Evolutionary conservation across 2,329 filamentous ascomycete genomes (phyloP).

Genomic region (Coniosporium tulheliwenetii): DNA sequence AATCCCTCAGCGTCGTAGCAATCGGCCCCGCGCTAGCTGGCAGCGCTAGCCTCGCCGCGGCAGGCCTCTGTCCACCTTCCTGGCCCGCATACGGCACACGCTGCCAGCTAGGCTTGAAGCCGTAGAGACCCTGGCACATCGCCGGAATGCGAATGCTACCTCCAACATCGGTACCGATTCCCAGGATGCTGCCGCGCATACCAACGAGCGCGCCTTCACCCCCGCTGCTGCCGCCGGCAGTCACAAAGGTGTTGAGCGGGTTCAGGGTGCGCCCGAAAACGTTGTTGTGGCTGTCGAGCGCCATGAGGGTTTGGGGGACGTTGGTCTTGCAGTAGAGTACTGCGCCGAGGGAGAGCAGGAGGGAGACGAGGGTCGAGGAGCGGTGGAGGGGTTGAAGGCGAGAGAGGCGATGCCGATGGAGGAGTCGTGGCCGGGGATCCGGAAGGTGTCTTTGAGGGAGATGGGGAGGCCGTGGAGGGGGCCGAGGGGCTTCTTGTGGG

Average conservation of each 20-base stretch:
- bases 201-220: constrained; percentile 37
- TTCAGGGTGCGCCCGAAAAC: constrained; percentile 33
- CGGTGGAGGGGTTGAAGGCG: constrained; percentile 24
- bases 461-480: constrained; percentile 17
- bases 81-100: constrained; percentile 38
- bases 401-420: constrained; percentile 25
- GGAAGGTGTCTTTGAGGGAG: constrained; percentile 20
- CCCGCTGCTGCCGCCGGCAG: constrained; percentile 36
- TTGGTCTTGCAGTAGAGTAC: constrained; percentile 39
- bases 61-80: constrained; percentile 29
- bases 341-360: constrained; percentile 29
- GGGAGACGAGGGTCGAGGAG: constrained; percentile 24
- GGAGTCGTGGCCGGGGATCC: constrained; percentile 17
- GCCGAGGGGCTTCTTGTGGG: constrained; percentile 22
- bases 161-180: constrained; percentile 40
- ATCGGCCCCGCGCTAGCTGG: constrained; percentile 30
- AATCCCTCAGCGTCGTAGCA: constrained; percentile 32
- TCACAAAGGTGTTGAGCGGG: constrained; percentile 29
- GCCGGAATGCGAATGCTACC: constrained; percentile 36
- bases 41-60: constrained; percentile 28
- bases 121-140: constrained; percentile 33
- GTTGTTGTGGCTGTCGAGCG: constrained; percentile 36
- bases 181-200: constrained; percentile 31
- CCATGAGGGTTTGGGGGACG: constrained; percentile 37
- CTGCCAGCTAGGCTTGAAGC: constrained; percentile 27